These are phyloP conservation scores for Plasmodium gaboni DNA, from an alignment of 169 alveolate species.

Conservation along the genomic window DNA sequence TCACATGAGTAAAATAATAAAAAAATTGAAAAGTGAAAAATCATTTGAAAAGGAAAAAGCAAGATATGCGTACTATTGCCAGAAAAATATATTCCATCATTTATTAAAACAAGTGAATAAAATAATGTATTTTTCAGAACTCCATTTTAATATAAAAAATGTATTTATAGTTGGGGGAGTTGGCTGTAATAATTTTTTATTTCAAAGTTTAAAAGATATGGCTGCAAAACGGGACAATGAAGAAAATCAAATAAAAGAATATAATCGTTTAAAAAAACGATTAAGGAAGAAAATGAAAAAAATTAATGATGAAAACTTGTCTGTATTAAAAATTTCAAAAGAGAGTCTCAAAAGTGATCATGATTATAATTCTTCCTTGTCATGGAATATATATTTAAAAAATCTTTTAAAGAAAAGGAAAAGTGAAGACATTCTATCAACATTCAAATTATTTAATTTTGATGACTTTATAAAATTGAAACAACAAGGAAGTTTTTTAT, in stretches of 20 bases:
- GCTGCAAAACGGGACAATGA: slow-evolving; percentile 15
- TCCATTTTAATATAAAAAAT: slow-evolving; percentile 65
- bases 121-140: slow-evolving; percentile 70
- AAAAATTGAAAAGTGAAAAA: slow-evolving; percentile 24
- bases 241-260: slow-evolving; percentile 52
- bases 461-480: slow-evolving; percentile 33
- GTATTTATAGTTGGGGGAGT: slow-evolving; percentile 73
- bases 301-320: slow-evolving; percentile 17
- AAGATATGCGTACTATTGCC: slow-evolving; percentile 64
- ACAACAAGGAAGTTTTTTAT: slow-evolving; percentile 27
- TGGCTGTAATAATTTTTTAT: slow-evolving; percentile 58
- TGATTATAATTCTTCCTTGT: slow-evolving; percentile 23
- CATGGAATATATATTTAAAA: slow-evolving; percentile 57
- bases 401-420: slow-evolving; percentile 46
- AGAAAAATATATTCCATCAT: slow-evolving; percentile 50
- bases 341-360: slow-evolving; percentile 11
- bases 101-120: slow-evolving; percentile 44
- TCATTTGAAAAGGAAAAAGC: slow-evolving; percentile 59
- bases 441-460: slow-evolving; percentile 39
- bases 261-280: slow-evolving; percentile 48
- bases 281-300: slow-evolving; percentile 49
- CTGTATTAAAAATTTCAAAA: slow-evolving; percentile 11
- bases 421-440: slow-evolving; percentile 29
- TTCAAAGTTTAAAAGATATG: slow-evolving; percentile 25
- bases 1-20: slow-evolving; percentile 57